phyloP scores from a whole-genome alignment of 768 basidiomycete species.

The Amylocystis lapponica region DNA sequence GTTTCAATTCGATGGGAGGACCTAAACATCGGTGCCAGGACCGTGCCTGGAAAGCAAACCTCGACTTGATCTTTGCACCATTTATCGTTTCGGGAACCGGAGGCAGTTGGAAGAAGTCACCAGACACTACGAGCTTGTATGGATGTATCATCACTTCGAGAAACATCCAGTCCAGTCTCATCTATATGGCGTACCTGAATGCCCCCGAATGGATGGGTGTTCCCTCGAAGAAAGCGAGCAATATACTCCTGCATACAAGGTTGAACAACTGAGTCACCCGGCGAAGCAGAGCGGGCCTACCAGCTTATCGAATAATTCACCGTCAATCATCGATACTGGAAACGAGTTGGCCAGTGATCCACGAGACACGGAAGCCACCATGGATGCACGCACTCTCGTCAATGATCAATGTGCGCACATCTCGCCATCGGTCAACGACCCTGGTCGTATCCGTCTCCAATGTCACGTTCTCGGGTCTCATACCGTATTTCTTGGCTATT shows the following conservation, averaged over 20 bases:
- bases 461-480: no score
- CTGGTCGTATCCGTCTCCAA: no score
- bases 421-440: constrained; percentile 57
- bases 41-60: constrained; percentile 80
- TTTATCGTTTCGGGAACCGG: constrained; percentile 78
- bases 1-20: constrained; percentile 48
- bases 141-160: not conserved
- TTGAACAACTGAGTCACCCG: no score
- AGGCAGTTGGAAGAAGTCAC: constrained; percentile 98
- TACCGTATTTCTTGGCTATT: not conserved
- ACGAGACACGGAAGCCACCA: not conserved
- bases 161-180: not conserved
- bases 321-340: constrained; percentile 90
- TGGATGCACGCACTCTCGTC: constrained; percentile 66
- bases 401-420: constrained; percentile 63
- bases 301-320: constrained; percentile 73
- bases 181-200: constrained; percentile 63
- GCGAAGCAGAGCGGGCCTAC: no score
- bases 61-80: constrained; percentile 40
- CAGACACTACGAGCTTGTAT: constrained; percentile 80
- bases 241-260: constrained; percentile 58
- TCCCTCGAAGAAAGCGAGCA: constrained; percentile 49
- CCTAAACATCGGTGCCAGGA: constrained; percentile 68
- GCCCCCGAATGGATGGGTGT: constrained; percentile 78
- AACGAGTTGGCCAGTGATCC: no score